A percentile compares a stretch with the other conserved stretches of the same genome.
phyloP scores from a whole-genome alignment of 1,284 basidiomycete species.

The Rhodotorula sp. region DNA sequence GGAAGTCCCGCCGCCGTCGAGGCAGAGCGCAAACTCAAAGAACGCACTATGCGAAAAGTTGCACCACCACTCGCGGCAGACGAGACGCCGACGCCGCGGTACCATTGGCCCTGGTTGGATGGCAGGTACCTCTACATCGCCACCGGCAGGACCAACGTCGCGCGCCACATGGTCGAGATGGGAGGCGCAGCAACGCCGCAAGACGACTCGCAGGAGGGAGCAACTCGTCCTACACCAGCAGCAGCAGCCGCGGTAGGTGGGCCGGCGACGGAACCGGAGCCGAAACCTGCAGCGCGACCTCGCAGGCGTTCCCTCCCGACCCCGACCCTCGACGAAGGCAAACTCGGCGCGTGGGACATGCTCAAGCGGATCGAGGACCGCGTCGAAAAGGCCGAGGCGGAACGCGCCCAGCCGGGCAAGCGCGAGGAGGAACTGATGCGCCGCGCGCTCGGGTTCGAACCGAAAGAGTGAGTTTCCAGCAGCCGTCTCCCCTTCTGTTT shows the following conservation, averaged over 20 bases:
- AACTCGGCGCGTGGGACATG: slow-evolving; percentile 22
- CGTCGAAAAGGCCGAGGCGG: slow-evolving; percentile 1
- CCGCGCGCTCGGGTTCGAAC: slow-evolving; percentile 18
- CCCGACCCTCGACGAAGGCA: slow-evolving; percentile 6
- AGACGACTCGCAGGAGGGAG: not conserved
- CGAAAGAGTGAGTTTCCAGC: slow-evolving; percentile 2
- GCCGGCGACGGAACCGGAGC: not conserved
- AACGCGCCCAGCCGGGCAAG: not conserved
- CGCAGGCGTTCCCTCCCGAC: not conserved
- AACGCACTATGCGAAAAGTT: not conserved
- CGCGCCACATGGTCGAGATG: slow-evolving; percentile 34
- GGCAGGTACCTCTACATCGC: slow-evolving; percentile 38
- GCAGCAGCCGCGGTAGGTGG: not conserved
- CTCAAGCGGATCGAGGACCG: slow-evolving; percentile 26
- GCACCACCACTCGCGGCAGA: not conserved
- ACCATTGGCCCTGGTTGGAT: slow-evolving; percentile 35
- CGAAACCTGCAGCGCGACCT: not conserved
- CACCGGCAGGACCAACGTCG: slow-evolving; percentile 18
- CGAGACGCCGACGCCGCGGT: slow-evolving; percentile 11
- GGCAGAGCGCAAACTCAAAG: not conserved
- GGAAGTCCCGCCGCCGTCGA: not conserved
- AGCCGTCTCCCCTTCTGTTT: too few species aligned
- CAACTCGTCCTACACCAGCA: not conserved
- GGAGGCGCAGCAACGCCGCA: slow-evolving; percentile 1
- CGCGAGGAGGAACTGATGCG: slow-evolving; percentile 16